Percentiles rank a stretch among this genome's conserved stretches.
These are phyloP conservation scores for Endoconidiophora laricicola DNA, from an alignment of 2,329 filamentous ascomycete genomes.

Conservation along the genomic window DNA sequence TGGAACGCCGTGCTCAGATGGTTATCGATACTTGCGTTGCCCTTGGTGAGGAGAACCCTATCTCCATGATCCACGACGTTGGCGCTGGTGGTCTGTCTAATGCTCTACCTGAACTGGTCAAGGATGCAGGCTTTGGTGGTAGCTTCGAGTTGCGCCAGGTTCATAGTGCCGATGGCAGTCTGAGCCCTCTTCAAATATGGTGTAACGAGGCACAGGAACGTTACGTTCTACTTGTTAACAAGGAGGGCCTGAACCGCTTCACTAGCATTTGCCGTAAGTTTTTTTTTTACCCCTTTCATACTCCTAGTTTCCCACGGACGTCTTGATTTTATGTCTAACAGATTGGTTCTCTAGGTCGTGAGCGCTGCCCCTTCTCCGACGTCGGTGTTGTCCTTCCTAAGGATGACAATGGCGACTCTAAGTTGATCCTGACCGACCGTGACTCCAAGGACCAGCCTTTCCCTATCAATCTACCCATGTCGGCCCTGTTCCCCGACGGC, in stretches of 20 bases:
- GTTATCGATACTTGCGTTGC: conserved; percentile 90
- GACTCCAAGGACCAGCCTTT: conserved; percentile 57
- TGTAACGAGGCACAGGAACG: conserved; percentile 94
- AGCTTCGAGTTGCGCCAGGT: conserved; percentile 89
- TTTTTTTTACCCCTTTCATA: too few relatives aligned
- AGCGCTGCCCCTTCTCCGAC: conserved; percentile 83
- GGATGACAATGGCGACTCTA: conserved; percentile 46
- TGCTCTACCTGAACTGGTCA: conserved; percentile 67
- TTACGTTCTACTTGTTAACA: conserved; percentile 80
- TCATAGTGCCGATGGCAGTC: conserved; percentile 73
- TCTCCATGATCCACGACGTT: conserved; percentile 94
- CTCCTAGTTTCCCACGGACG: too few relatives aligned
- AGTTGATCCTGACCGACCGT: conserved; percentile 64
- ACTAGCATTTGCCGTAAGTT: conserved; percentile 41
- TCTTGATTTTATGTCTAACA: conserved; percentile 1
- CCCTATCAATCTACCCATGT: conserved; percentile 81
- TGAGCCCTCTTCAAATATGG: conserved; percentile 96
- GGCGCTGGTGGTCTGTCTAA: conserved; percentile 67
- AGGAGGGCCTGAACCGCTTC: conserved; percentile 64
- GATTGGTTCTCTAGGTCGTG: conserved; percentile 38
- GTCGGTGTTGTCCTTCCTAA: conserved; percentile 60
- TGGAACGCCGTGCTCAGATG: conserved; percentile 89
- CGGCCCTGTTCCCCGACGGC: conserved; percentile 72
- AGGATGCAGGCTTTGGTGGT: conserved; percentile 81
- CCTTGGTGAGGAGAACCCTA: conserved; percentile 71